phyloP scores from a whole-genome alignment of 768 basidiomycete species.

The Phylloporus sp. region DNA sequence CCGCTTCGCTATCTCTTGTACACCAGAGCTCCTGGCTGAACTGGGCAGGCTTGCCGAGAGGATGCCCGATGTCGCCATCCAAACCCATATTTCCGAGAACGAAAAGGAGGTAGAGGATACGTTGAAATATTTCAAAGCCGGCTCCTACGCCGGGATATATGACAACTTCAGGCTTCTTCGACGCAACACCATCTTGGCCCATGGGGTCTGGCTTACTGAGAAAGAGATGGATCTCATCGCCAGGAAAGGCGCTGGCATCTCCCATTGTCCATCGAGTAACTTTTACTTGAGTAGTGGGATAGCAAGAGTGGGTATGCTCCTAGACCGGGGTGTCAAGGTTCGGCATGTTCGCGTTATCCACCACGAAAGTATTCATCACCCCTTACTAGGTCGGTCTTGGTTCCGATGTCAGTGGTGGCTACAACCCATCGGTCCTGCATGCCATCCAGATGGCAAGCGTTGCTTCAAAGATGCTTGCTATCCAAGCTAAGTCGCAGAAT shows the following conservation, averaged over 20 bases:
- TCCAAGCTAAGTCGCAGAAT: constrained; percentile 34
- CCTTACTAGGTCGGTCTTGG: constrained; percentile 80
- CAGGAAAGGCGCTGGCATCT: constrained; percentile 64
- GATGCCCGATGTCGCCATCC: constrained; percentile 67
- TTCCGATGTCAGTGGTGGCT: constrained; percentile 90
- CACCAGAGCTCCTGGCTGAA: constrained; percentile 56
- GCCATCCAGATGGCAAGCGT: constrained; percentile 73
- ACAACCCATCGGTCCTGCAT: constrained; percentile 73
- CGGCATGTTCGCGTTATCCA: constrained; percentile 8
- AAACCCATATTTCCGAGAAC: constrained; percentile 94
- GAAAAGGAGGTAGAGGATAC: constrained; percentile 64
- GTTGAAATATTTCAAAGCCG: constrained; percentile 59
- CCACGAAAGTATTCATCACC: constrained; percentile 3
- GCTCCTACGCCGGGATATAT: constrained; percentile 78
- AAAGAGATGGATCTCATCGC: constrained; percentile 73
- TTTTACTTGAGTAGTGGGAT: constrained; percentile 87
- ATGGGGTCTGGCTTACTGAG: constrained; percentile 76
- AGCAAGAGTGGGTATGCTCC: constrained; percentile 70
- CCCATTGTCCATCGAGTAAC: constrained; percentile 94
- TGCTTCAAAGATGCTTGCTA: constrained; percentile 71
- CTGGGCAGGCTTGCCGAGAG: constrained; percentile 58
- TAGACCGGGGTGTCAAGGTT: constrained; percentile 87
- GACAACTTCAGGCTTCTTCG: constrained; percentile 73
- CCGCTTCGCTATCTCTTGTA: constrained; percentile 93
- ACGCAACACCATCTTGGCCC: constrained; percentile 80